phyloP scores from a whole-genome alignment of 2,329 filamentous ascomycete genomes.

The Trichoderma asperellum region DNA sequence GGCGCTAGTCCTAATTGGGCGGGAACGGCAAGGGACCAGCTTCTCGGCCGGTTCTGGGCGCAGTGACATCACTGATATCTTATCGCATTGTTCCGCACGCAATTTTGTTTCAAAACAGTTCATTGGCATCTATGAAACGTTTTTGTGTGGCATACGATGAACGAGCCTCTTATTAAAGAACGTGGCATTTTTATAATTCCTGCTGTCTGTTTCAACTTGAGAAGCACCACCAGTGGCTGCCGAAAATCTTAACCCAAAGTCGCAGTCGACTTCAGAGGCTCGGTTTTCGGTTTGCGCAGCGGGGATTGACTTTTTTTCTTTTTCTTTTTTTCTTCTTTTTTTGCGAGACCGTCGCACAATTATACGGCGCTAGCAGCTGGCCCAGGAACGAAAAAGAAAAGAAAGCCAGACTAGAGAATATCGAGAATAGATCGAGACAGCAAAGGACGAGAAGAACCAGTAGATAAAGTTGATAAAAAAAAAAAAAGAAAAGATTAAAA shows the following conservation, averaged over 20 bases:
- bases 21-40: neutral
- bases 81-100: neutral
- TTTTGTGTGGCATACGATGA: neutral
- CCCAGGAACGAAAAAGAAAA: neutral
- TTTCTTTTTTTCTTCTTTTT: neutral
- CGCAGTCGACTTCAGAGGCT: neutral
- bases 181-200: neutral
- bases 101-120: neutral
- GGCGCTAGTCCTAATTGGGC: neutral
- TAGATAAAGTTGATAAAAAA: neutral
- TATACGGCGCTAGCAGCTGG: neutral
- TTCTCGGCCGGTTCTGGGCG: neutral
- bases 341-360: neutral
- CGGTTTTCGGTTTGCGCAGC: neutral
- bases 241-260: neutral
- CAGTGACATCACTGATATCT: neutral
- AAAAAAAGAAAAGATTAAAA: neutral
- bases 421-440: neutral
- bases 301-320: neutral
- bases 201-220: neutral
- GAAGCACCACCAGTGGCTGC: neutral
- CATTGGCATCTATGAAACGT: neutral
- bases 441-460: neutral
- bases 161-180: neutral
- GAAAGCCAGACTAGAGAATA: neutral